These are phyloP conservation scores for Aspergillus ellipticus DNA, from an alignment of 495 filamentous ascomycete genomes.

Conservation along the genomic window DNA sequence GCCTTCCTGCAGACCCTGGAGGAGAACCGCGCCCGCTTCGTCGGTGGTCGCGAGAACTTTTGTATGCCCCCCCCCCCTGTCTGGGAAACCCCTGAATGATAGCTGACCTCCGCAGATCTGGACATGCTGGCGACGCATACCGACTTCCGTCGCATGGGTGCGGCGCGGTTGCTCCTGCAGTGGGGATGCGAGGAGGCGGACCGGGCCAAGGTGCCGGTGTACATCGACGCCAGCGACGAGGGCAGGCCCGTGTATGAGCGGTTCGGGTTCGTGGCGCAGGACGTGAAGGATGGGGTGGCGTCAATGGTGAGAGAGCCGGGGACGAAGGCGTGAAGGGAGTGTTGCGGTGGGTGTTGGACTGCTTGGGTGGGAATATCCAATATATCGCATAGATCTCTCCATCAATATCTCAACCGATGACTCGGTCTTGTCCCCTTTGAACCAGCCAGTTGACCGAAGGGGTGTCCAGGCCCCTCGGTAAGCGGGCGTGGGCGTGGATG, in stretches of 20 bases:
- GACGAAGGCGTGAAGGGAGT: no score
- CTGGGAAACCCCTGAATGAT: no score
- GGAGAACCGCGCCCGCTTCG: neutral
- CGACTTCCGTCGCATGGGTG: slow-evolving; percentile 44
- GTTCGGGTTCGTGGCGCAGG: slow-evolving; percentile 26
- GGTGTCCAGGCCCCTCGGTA: no score
- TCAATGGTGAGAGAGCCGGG: slow-evolving; percentile 17
- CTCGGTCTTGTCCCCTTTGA: no score
- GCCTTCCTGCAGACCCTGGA: neutral
- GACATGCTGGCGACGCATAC: slow-evolving; percentile 49
- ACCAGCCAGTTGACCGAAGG: no score
- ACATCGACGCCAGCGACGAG: slow-evolving; percentile 31
- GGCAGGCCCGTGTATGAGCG: slow-evolving; percentile 27
- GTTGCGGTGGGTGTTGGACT: no score
- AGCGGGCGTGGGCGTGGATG: no score
- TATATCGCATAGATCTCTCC: no score
- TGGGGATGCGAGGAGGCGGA: slow-evolving; percentile 49
- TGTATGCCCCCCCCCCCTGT: neutral
- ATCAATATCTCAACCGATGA: no score
- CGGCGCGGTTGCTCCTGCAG: slow-evolving; percentile 43
- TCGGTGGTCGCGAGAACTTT: slow-evolving; percentile 5
- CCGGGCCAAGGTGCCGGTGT: slow-evolving; percentile 23
- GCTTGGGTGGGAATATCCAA: no score
- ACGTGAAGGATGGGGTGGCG: slow-evolving; percentile 1
- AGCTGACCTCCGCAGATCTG: slow-evolving; percentile 28